These are phyloP conservation scores for Huntiella bhutanensis DNA, from an alignment of 2,329 filamentous ascomycete species.

Conservation along the genomic window DNA sequence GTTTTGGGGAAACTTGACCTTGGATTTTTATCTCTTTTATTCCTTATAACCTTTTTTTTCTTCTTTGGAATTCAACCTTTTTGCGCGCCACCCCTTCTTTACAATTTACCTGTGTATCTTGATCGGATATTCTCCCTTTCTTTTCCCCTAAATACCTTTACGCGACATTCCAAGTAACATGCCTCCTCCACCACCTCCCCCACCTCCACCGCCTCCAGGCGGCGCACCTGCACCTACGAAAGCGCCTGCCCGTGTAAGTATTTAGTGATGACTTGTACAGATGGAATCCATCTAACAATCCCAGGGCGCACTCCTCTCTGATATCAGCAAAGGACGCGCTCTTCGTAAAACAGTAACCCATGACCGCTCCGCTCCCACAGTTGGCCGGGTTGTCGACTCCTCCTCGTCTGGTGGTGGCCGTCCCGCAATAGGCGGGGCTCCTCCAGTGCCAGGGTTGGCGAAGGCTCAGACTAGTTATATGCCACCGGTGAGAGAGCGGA, in stretches of 20 bases:
- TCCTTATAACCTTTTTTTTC: no score
- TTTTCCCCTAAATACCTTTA: no score
- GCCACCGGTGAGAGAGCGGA: conserved; percentile 61
- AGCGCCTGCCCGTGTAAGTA: conserved; percentile 39
- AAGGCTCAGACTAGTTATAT: conserved; percentile 47
- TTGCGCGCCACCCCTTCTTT: no score
- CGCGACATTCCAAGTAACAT: conserved; percentile 27
- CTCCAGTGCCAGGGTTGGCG: conserved; percentile 37
- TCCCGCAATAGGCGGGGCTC: conserved; percentile 53
- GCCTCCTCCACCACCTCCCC: conserved; percentile 48
- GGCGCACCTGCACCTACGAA: conserved; percentile 42
- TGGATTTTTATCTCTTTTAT: background rate
- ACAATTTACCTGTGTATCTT: no score
- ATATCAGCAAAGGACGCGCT: conserved; percentile 64
- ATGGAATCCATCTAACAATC: conserved; percentile 7
- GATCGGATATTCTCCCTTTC: no score
- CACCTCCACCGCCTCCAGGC: conserved; percentile 44
- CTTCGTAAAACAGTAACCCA: conserved; percentile 82
- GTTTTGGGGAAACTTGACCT: no score
- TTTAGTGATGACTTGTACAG: conserved; percentile 3
- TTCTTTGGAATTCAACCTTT: no score
- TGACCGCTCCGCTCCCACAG: conserved; percentile 66
- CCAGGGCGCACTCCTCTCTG: conserved; percentile 68
- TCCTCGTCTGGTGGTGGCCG: conserved; percentile 30
- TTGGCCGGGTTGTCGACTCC: conserved; percentile 29